Evolutionary conservation across 441 rosid species (phyloP).

Genomic region (Hypseocharis bilobata): DNA sequence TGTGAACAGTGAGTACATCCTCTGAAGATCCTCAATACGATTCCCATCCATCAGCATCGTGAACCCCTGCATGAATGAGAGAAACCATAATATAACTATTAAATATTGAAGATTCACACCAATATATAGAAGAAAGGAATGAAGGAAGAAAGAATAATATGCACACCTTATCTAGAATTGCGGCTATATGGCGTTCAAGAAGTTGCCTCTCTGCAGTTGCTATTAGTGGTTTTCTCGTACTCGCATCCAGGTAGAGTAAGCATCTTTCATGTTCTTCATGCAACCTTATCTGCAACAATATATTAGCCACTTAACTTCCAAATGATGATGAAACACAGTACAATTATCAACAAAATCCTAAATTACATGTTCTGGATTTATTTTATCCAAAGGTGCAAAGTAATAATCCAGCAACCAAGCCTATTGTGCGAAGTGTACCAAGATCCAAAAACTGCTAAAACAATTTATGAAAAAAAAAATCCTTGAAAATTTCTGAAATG

Average conservation of each 20-base stretch:
- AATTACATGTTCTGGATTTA: neutral
- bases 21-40: slow-evolving; percentile 75
- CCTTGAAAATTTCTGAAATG: neutral
- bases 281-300: slow-evolving; percentile 60
- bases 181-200: slow-evolving; percentile 74
- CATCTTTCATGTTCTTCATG: slow-evolving; percentile 97
- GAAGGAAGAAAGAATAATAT: slow-evolving; percentile 13
- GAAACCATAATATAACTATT: slow-evolving; percentile 10
- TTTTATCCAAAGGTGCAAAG: neutral
- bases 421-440: neutral
- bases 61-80: slow-evolving; percentile 57
- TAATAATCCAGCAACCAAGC: neutral
- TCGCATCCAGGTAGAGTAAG: slow-evolving; percentile 70
- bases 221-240: slow-evolving; percentile 79
- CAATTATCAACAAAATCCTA: neutral
- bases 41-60: slow-evolving; percentile 85
- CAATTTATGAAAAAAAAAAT: neutral
- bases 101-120: slow-evolving; percentile 11
- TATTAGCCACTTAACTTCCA: slow-evolving; percentile 11
- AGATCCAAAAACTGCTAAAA: neutral
- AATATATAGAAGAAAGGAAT: neutral
- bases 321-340: slow-evolving; percentile 4
- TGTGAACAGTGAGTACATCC: slow-evolving; percentile 62
- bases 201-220: slow-evolving; percentile 80
- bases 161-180: slow-evolving; percentile 80